Percentiles rank a stretch among this genome's conserved stretches.
Evolutionary conservation across 2,329 filamentous ascomycete species (phyloP).

Genomic region (Chaetomiaceae sp.): DNA sequence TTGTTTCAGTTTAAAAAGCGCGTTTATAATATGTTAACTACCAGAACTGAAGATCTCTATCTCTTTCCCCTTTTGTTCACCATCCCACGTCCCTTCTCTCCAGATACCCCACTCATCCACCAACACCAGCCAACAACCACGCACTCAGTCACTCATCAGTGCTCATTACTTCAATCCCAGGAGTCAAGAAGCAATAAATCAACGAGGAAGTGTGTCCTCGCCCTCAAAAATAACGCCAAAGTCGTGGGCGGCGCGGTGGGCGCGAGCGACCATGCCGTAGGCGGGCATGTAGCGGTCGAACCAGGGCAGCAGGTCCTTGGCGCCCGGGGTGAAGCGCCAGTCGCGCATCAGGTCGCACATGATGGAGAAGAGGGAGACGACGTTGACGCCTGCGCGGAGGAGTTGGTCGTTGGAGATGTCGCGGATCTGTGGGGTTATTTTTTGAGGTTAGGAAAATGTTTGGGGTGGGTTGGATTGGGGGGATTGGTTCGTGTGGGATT

Average conservation of each 20-base stretch:
- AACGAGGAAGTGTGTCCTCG: conserved; percentile 35
- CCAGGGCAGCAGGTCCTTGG: conserved; percentile 55
- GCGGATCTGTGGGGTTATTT: conserved; percentile 43
- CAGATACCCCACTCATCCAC: too few relatives aligned
- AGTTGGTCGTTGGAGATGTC: conserved; percentile 64
- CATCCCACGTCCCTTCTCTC: too few relatives aligned
- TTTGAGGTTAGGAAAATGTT: not conserved
- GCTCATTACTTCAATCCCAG: too few relatives aligned
- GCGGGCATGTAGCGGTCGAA: conserved; percentile 60
- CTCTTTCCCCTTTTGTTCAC: too few relatives aligned
- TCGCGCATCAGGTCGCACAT: conserved; percentile 66
- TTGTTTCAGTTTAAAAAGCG: too few relatives aligned
- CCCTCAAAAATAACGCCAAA: conserved; percentile 56
- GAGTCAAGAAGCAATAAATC: too few relatives aligned
- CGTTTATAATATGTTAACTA: too few relatives aligned
- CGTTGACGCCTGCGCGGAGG: conserved; percentile 60
- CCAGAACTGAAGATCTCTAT: too few relatives aligned
- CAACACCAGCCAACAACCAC: not conserved
- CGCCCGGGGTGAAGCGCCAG: conserved; percentile 54
- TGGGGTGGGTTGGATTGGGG: too few relatives aligned
- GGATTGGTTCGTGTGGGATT: too few relatives aligned
- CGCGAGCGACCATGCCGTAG: conserved; percentile 53
- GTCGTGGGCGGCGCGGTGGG: conserved; percentile 20
- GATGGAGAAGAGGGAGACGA: conserved; percentile 59
- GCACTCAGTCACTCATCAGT: too few relatives aligned